Evolutionary conservation across 73 alveolate species (phyloP), one percentile per base, ranked within the genome.

Genomic region (Paramecium biaurelia): DNA sequence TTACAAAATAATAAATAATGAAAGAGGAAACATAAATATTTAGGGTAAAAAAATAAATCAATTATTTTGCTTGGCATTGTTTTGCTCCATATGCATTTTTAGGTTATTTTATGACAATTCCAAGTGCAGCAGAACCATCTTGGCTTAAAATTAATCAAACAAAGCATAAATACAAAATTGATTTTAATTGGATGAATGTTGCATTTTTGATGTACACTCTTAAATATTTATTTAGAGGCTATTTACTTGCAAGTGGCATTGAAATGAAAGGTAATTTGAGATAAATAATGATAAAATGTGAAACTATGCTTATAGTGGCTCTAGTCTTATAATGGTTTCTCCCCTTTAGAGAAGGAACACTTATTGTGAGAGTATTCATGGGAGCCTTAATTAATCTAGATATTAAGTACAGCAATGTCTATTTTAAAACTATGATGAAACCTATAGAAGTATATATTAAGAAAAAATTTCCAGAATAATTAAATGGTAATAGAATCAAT

Each of bases 41-140:
- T 63, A 63, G 47, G 45, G 86, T 72, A 23, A 72, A 72, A 18
- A 79, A 79, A 14, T 20, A 41, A 20, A 24, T 79, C 7, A 2
- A 79, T 24, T 79, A 79, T 23, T 79, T 79, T 26, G 74, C 90
- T 9, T 43, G 70, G 74, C 70, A 79, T 79, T 43, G 90, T 6
- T 79, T 79, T 47, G 76, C 74, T 79, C 90, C 90, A 12, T 79
- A 79, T 45, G 76, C 56, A 23, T 45, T 79, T 41, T 47, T 79
- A 4, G 90, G 90, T 8, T 79, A 79, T 23, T 79, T 43, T 12
- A 79, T 79, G 72, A 79, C 63, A 30, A 79, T 79, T 8, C 90
- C 90, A 24, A 45, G 76, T 43, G 45, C 90, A 20, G 70, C 76
- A 38, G 90, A 79, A 45, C 90, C 90, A 42, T 79, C 90, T 14